These are phyloP conservation scores for Fusarium nanum DNA, from an alignment of 2,329 filamentous ascomycete genomes.

Conservation along the genomic window DNA sequence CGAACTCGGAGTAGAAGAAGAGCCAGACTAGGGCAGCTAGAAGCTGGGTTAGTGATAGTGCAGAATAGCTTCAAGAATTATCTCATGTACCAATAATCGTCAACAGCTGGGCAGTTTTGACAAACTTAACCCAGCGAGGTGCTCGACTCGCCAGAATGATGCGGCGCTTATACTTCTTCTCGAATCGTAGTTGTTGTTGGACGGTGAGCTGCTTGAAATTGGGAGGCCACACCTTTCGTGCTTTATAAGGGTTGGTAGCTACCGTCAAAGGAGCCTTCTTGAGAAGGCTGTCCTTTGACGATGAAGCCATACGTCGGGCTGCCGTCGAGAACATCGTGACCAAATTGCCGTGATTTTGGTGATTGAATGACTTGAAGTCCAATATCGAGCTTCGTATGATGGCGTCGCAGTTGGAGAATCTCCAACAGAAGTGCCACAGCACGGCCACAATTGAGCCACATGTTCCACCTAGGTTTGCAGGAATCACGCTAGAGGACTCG, in stretches of 20 bases:
- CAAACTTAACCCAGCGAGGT: constrained; percentile 72
- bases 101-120: constrained; percentile 72
- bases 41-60: constrained; percentile 21
- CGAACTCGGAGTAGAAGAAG: constrained; percentile 58
- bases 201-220: constrained; percentile 76
- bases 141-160: constrained; percentile 70
- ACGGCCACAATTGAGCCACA: constrained; percentile 41
- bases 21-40: constrained; percentile 54
- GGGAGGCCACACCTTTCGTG: constrained; percentile 82
- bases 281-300: constrained; percentile 45
- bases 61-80: neutral
- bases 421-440: constrained; percentile 40
- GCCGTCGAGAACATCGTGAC: constrained; percentile 52
- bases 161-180: constrained; percentile 81
- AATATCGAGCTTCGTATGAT: constrained; percentile 15
- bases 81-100: constrained; percentile 63
- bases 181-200: constrained; percentile 81
- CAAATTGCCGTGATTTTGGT: neutral
- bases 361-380: constrained; percentile 27
- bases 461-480: neutral
- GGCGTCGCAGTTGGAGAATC: constrained; percentile 18
- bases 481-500: neutral
- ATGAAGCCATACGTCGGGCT: constrained; percentile 51
- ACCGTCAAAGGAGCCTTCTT: constrained; percentile 50
- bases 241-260: constrained; percentile 69